These are phyloP conservation scores for Populus ilicifolia DNA, from an alignment of 345 rosid species.

Conservation along the genomic window DNA sequence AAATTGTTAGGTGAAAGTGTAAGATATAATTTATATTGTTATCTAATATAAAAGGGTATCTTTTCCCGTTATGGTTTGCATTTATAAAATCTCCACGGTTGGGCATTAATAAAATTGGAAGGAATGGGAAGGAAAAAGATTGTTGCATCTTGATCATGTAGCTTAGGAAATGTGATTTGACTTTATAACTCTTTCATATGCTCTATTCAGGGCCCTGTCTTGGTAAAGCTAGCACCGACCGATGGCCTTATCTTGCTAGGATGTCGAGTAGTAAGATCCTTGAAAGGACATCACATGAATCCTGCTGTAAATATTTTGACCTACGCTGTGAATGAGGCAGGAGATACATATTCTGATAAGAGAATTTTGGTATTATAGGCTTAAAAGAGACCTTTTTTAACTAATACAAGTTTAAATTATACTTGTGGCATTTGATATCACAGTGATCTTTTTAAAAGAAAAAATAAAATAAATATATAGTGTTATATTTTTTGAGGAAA, in stretches of 20 bases:
- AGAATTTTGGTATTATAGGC: neutral
- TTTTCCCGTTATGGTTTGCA: neutral
- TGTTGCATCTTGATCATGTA: neutral
- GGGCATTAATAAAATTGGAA: neutral
- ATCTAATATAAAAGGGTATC: too few relatives aligned
- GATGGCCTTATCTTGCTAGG: neutral
- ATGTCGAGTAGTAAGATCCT: neutral
- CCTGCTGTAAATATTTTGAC: neutral
- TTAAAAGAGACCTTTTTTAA: neutral
- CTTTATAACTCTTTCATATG: neutral
- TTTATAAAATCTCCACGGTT: neutral
- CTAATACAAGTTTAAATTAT: neutral
- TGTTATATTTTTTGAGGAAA: too few relatives aligned
- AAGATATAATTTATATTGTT: too few relatives aligned
- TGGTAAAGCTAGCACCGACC: neutral
- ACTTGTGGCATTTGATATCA: neutral
- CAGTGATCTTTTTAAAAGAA: too few relatives aligned
- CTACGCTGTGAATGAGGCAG: neutral
- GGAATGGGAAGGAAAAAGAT: neutral
- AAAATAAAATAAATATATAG: too few relatives aligned
- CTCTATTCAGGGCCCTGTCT: neutral
- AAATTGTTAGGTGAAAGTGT: rapidly evolving
- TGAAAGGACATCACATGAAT: neutral
- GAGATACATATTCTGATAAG: neutral
- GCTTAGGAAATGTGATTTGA: neutral